phyloP scores from a whole-genome alignment of 2,329 filamentous ascomycete genomes.

The Zasmidium cellare region DNA sequence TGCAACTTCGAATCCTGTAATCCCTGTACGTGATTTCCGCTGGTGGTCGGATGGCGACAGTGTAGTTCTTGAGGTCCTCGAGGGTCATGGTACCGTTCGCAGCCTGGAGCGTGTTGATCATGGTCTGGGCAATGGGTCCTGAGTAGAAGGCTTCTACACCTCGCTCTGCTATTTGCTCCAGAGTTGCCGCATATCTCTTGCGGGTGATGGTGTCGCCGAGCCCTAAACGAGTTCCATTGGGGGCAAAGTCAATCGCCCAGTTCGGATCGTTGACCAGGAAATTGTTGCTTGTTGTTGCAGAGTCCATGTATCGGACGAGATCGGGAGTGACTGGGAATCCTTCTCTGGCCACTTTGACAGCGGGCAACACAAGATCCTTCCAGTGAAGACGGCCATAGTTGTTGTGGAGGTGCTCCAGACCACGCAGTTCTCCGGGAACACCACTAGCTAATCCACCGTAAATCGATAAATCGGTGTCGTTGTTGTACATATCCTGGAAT shows the following conservation, averaged over 20 bases:
- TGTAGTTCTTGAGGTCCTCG: slow-evolving; percentile 74
- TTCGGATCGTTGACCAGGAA: slow-evolving; percentile 74
- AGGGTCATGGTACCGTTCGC: slow-evolving; percentile 83
- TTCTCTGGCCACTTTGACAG: slow-evolving; percentile 69
- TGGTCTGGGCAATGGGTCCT: slow-evolving; percentile 71
- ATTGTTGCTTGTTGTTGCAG: slow-evolving; percentile 53
- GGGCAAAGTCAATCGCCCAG: slow-evolving; percentile 88
- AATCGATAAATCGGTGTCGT: slow-evolving; percentile 66
- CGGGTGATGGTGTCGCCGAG: slow-evolving; percentile 78
- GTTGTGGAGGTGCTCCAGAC: slow-evolving; percentile 74
- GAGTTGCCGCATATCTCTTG: slow-evolving; percentile 75
- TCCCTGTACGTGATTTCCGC: slow-evolving; percentile 59
- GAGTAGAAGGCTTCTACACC: slow-evolving; percentile 75
- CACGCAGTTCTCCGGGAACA: slow-evolving; percentile 74
- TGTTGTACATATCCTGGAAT: slow-evolving; percentile 79
- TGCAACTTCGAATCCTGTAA: slow-evolving; percentile 67
- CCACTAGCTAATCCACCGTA: slow-evolving; percentile 49
- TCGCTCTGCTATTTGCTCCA: slow-evolving; percentile 72
- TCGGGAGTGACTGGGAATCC: slow-evolving; percentile 76
- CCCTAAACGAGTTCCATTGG: slow-evolving; percentile 70
- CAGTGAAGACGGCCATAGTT: slow-evolving; percentile 62
- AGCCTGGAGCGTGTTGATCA: slow-evolving; percentile 66
- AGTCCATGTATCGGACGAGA: slow-evolving; percentile 70
- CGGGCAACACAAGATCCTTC: slow-evolving; percentile 69
- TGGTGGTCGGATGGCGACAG: slow-evolving; percentile 62